A percentile compares a stretch with the other conserved stretches of the same genome.
These are phyloP conservation scores for Orbilia quercus DNA, from an alignment of 2,329 filamentous ascomycete genomes.

Conservation along the genomic window DNA sequence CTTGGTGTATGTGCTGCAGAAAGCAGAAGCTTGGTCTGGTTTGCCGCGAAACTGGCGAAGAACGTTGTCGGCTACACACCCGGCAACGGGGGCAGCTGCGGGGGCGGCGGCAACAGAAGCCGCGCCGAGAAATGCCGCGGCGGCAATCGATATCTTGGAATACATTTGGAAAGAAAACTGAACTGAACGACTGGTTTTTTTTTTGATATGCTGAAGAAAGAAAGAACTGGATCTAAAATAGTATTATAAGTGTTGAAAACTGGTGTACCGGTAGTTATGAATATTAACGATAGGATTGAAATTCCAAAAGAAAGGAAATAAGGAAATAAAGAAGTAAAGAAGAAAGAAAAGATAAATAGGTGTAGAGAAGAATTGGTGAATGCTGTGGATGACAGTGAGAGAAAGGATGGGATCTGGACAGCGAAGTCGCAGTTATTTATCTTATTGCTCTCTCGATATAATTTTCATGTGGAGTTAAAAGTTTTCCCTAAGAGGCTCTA, in stretches of 20 bases:
- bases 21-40: background rate
- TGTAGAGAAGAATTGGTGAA: constrained; percentile 5
- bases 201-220: background rate
- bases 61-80: constrained; percentile 25
- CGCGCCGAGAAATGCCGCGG: constrained; percentile 20
- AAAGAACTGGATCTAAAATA: too few relatives aligned
- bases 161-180: constrained; percentile 16
- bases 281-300: background rate
- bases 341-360: background rate
- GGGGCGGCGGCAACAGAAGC: constrained; percentile 25
- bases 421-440: constrained; percentile 6
- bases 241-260: background rate
- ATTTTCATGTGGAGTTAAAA: too few relatives aligned
- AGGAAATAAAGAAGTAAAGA: constrained; percentile 2
- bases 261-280: background rate
- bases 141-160: constrained; percentile 17
- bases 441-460: too few relatives aligned
- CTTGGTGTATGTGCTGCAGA: constrained; percentile 31
- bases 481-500: too few relatives aligned
- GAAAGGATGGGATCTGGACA: background rate
- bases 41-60: constrained; percentile 26
- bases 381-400: constrained; percentile 1
- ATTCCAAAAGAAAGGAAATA: background rate
- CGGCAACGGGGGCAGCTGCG: background rate
- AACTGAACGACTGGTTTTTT: constrained; percentile 3